These are phyloP conservation scores for Eragrostis nindensis DNA, from an alignment of 176 grass and related monocot genomes.

Conservation along the genomic window DNA sequence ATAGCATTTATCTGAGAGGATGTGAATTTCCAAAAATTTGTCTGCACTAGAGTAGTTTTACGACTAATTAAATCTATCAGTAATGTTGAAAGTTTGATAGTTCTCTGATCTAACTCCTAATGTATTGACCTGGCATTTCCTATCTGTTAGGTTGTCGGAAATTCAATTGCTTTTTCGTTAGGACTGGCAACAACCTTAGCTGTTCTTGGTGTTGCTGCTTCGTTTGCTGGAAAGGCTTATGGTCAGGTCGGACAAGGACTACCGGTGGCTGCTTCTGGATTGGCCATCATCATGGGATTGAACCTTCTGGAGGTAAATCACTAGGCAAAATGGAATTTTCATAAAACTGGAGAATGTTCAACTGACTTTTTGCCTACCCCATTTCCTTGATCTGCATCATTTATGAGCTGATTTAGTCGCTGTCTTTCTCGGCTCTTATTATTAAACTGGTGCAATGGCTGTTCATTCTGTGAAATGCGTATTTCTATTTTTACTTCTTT, in stretches of 20 bases:
- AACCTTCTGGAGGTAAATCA: constrained; percentile 89
- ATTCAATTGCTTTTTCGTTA: constrained; percentile 93
- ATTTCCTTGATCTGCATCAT: not conserved
- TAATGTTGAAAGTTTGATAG: not conserved
- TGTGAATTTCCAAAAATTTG: not conserved
- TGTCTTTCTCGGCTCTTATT: not conserved
- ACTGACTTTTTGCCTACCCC: not conserved
- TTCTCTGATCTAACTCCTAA: constrained; percentile 1
- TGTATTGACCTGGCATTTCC: constrained; percentile 27
- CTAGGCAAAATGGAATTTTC: not conserved
- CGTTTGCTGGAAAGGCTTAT: constrained; percentile 98
- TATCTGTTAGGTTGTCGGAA: constrained; percentile 76
- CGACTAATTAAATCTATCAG: not conserved
- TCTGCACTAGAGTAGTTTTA: not conserved
- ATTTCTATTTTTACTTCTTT: constrained; percentile 1
- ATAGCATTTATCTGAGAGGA: not conserved
- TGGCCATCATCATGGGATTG: constrained; percentile 92
- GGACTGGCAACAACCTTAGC: constrained; percentile 95
- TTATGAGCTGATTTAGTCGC: not conserved
- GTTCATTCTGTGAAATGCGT: not conserved
- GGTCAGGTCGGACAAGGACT: constrained; percentile 96
- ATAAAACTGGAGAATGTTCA: constrained; percentile 15
- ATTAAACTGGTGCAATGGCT: not conserved
- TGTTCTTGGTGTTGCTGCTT: constrained; percentile 87
- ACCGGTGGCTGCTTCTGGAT: constrained; percentile 81